Conservation (phyloP, 108 stramenopile species). For the Fragilaria crotonensis region DNA sequence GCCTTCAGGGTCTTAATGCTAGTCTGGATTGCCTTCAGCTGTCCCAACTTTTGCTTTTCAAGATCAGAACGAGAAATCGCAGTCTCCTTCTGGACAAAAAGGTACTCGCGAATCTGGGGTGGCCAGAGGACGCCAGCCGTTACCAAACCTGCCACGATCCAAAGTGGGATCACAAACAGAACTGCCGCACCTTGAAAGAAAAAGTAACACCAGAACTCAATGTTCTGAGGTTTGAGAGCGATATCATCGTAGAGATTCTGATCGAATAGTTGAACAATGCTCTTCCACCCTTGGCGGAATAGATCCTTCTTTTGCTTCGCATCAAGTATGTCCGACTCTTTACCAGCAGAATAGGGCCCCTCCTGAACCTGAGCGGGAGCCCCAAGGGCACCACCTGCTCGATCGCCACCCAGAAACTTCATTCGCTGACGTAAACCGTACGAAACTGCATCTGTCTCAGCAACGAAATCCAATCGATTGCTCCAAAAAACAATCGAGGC, state of each 20-base stretch:
- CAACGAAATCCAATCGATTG: conserved; percentile 72
- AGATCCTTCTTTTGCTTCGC: conserved; percentile 9
- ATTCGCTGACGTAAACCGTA: conserved; percentile 30
- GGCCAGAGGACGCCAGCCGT: conserved; percentile 79
- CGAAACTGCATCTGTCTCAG: conserved; percentile 69
- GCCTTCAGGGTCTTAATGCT: conserved; percentile 49
- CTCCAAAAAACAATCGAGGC: conserved; percentile 84
- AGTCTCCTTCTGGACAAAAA: conserved; percentile 69
- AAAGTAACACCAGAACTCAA: conserved; percentile 49
- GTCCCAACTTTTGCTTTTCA: conserved; percentile 55
- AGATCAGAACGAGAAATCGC: conserved; percentile 56
- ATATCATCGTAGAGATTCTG: conserved; percentile 51
- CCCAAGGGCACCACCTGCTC: conserved; percentile 8
- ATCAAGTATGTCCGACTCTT: neutral
- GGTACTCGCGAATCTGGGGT: conserved; percentile 72
- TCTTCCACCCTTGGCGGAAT: conserved; percentile 41
- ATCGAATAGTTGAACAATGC: conserved; percentile 56
- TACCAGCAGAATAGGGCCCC: conserved; percentile 1
- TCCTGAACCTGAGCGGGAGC: conserved; percentile 22
- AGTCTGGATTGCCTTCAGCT: conserved; percentile 50
- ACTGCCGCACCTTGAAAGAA: conserved; percentile 41
- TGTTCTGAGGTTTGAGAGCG: conserved; percentile 21
- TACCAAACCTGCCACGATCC: conserved; percentile 56
- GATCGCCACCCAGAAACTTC: neutral
- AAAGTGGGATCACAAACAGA: conserved; percentile 62